phyloP scores from a whole-genome alignment of 2,329 filamentous ascomycete genomes.

The Proliferodiscus dingleyae region DNA sequence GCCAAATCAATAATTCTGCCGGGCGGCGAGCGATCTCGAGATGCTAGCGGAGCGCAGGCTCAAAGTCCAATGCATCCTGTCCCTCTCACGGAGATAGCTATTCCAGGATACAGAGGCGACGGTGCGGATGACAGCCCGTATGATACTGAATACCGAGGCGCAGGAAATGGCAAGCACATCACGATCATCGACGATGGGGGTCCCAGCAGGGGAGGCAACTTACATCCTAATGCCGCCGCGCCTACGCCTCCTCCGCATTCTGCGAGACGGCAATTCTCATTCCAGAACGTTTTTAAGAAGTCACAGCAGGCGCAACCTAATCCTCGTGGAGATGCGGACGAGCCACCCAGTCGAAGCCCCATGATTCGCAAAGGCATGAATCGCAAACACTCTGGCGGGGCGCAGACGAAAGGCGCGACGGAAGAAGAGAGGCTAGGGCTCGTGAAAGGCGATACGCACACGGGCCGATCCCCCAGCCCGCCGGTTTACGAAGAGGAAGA shows the following conservation, averaged over 20 bases:
- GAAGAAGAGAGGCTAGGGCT: constrained; percentile 81
- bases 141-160: constrained; percentile 34
- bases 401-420: constrained; percentile 50
- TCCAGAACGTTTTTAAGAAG: constrained; percentile 70
- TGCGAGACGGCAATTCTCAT: constrained; percentile 80
- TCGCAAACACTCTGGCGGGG: constrained; percentile 35
- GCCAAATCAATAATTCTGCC: constrained; percentile 32
- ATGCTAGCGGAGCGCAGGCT: constrained; percentile 30
- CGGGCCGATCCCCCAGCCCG: constrained; percentile 10
- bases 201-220: constrained; percentile 18
- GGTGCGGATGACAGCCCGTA: constrained; percentile 36
- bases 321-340: constrained; percentile 12
- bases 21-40: constrained; percentile 15
- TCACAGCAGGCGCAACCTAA: constrained; percentile 7
- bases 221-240: constrained; percentile 30
- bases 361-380: constrained; percentile 33
- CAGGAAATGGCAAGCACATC: constrained; percentile 37
- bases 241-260: constrained; percentile 57
- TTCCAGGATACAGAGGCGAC: constrained; percentile 42
- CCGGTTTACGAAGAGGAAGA: constrained; percentile 21
- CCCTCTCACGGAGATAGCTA: constrained; percentile 56
- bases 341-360: constrained; percentile 30
- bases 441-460: constrained; percentile 64
- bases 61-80: constrained; percentile 57
- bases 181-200: constrained; percentile 39